Evolutionary conservation across 208 protist genomes (phyloP).

Genomic region (Naegleria gruberi): DNA sequence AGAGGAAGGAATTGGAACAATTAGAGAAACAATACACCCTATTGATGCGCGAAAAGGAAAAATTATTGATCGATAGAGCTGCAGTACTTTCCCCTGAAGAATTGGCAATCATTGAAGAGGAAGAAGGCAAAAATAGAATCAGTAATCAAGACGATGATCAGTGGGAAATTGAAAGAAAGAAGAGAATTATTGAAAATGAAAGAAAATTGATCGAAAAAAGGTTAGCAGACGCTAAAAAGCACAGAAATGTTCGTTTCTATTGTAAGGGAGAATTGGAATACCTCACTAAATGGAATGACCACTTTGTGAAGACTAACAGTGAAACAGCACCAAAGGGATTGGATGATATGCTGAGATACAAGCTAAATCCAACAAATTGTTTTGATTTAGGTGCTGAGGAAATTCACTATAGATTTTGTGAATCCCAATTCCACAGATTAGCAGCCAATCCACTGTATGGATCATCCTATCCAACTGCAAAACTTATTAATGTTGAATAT

Average conservation of each 20-base stretch:
- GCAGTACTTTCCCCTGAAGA: not conserved
- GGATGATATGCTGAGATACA: not conserved
- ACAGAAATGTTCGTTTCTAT: not conserved
- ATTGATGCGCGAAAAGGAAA: not conserved
- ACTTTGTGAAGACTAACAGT: not conserved
- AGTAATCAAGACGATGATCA: not conserved
- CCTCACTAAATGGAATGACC: not conserved
- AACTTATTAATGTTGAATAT: not conserved
- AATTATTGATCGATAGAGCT: not conserved
- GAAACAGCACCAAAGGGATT: not conserved
- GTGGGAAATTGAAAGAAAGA: not conserved
- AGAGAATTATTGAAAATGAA: not conserved
- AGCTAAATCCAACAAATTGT: not conserved
- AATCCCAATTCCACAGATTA: not conserved
- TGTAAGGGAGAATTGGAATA: not conserved
- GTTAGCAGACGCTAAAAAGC: not conserved
- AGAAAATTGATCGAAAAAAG: not conserved
- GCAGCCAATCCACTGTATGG: not conserved
- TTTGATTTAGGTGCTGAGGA: not conserved
- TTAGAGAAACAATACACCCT: not conserved
- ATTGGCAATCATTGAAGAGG: not conserved
- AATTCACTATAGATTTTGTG: conserved; percentile 6
- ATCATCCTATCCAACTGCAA: too few species aligned
- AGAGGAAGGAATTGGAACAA: not conserved
- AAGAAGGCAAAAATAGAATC: not conserved